A percentile compares a stretch with the other conserved stretches of the same genome.
Conservation (phyloP, 2,329 filamentous ascomycete species). For the Stylonectria norvegica region DNA sequence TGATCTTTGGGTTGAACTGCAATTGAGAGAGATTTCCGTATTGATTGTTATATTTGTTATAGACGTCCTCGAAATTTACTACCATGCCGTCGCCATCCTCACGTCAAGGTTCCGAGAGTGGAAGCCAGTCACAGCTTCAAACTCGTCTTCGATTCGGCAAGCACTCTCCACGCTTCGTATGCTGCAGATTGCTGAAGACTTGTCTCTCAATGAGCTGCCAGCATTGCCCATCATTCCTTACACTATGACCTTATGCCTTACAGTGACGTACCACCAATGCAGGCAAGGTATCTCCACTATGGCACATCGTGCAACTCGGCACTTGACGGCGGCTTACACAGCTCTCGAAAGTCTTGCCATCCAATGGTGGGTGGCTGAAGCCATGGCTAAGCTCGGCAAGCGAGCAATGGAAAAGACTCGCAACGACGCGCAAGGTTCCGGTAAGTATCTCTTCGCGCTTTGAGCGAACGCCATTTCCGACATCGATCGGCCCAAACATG, state of each 20-base stretch:
- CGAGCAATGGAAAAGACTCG: background rate
- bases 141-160: background rate
- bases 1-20: background rate
- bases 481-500: background rate
- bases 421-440: background rate
- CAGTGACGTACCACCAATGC: background rate
- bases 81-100: background rate
- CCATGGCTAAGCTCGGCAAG: background rate
- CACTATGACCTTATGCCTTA: background rate
- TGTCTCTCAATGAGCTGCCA: background rate
- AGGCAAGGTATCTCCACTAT: background rate
- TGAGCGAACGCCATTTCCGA: background rate
- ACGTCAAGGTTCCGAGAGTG: background rate
- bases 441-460: background rate
- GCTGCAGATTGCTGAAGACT: background rate
- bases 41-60: background rate
- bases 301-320: background rate
- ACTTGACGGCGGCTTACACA: background rate
- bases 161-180: background rate
- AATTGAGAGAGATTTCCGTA: background rate
- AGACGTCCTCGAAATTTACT: background rate
- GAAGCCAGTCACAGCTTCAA: background rate
- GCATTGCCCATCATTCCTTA: background rate
- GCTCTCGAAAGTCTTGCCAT: background rate
- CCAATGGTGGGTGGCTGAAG: background rate